Conservation (phyloP, 805 yeast genomes). For the Monosporozyma unispora region DNA sequence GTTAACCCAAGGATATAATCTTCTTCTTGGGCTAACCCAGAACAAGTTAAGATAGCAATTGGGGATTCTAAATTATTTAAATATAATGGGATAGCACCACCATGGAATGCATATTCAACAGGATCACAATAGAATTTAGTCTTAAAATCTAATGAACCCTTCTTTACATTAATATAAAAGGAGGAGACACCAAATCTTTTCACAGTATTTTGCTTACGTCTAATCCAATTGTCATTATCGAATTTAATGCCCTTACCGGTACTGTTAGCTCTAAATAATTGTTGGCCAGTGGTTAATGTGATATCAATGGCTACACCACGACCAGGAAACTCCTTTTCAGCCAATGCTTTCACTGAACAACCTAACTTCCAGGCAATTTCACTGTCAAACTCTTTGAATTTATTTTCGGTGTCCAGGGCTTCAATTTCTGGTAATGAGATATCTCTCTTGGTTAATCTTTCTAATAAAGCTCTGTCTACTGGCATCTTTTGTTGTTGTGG, state of each 20-base stretch:
- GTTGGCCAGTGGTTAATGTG: constrained; percentile 37
- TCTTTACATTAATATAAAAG: constrained; percentile 38
- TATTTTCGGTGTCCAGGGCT: constrained; percentile 7
- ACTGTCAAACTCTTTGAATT: constrained; percentile 18
- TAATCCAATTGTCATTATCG: constrained; percentile 50
- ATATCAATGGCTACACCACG: constrained; percentile 39
- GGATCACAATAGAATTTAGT: constrained; percentile 36
- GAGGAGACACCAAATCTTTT: constrained; percentile 41
- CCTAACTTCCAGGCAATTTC: constrained; percentile 43
- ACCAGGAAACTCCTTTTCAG: constrained; percentile 23
- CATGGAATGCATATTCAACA: constrained; percentile 42
- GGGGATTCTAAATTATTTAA: constrained; percentile 28
- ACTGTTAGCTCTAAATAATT: constrained; percentile 34
- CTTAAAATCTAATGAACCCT: constrained; percentile 31
- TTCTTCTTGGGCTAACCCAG: constrained; percentile 48
- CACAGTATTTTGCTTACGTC: constrained; percentile 41
- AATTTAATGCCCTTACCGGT: constrained; percentile 32
- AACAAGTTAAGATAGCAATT: constrained; percentile 43
- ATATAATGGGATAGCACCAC: constrained; percentile 48
- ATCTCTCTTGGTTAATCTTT: constrained; percentile 3
- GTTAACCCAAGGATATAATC: constrained; percentile 42
- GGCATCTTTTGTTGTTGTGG: not conserved
- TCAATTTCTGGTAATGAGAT: constrained; percentile 11
- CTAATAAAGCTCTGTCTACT: constrained; percentile 3
- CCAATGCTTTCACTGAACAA: constrained; percentile 31